Conservation (phyloP, 306 rosid genomes). For the Carpinus viminea region DNA sequence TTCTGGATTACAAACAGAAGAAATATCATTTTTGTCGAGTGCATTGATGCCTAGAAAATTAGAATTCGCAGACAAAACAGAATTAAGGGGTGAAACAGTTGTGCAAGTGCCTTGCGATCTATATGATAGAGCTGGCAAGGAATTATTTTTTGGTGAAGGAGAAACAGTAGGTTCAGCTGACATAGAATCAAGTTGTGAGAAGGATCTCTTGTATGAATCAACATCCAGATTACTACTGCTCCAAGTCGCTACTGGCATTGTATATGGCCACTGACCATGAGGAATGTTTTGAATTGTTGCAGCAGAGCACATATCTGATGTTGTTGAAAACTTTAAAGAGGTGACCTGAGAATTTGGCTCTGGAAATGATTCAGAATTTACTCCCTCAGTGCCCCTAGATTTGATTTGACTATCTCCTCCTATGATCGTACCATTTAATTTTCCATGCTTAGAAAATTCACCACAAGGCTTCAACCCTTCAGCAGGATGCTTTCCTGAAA, state of each 20-base stretch:
- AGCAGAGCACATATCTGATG: conserved; percentile 26
- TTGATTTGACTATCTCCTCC: conserved; percentile 35
- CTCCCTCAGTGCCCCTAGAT: conserved; percentile 21
- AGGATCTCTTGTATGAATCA: conserved; percentile 1
- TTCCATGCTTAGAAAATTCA: conserved; percentile 21
- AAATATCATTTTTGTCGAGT: not conserved
- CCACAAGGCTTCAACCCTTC: conserved; percentile 27
- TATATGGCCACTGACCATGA: conserved; percentile 32
- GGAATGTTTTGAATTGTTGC: conserved; percentile 26
- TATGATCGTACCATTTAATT: conserved; percentile 8
- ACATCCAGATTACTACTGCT: not conserved
- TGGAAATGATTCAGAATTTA: conserved; percentile 27
- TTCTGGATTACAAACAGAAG: conserved; percentile 6
- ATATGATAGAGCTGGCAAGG: conserved; percentile 7
- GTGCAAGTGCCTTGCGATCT: conserved; percentile 10
- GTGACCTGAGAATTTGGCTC: conserved; percentile 25
- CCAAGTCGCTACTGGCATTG: not conserved
- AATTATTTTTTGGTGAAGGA: not conserved
- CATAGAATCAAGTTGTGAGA: not conserved
- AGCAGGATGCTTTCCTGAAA: conserved; percentile 38
- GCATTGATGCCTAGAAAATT: not conserved
- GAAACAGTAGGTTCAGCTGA: conserved; percentile 5
- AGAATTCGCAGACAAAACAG: not conserved
- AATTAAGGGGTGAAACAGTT: not conserved
- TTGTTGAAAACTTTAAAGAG: conserved; percentile 34